Conservation (phyloP, 2,329 filamentous ascomycete species). For the Rachicladosporium sp. region DNA sequence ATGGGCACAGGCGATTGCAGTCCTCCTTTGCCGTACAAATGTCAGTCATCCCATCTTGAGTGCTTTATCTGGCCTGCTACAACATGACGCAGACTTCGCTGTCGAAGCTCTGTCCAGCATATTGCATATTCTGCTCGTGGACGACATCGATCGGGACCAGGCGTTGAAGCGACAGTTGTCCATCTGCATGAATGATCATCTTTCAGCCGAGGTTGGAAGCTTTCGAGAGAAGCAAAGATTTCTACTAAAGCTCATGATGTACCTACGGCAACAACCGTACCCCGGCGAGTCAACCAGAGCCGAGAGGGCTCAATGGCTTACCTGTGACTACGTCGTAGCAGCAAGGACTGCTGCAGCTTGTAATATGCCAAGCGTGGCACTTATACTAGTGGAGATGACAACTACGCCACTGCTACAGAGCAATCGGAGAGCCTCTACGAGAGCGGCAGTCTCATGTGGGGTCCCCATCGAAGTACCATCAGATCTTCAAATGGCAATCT, state of each 20-base stretch:
- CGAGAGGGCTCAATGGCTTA: conserved; percentile 73
- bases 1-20: too few relatives aligned
- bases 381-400: conserved; percentile 60
- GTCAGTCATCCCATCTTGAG: conserved; percentile 60
- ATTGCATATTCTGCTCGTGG: conserved; percentile 65
- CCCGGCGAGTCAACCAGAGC: conserved; percentile 66
- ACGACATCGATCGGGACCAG: conserved; percentile 52
- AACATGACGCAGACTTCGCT: conserved; percentile 46
- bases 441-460: conserved; percentile 12
- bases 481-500: conserved; percentile 67
- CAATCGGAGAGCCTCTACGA: conserved; percentile 13
- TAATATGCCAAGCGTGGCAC: conserved; percentile 74
- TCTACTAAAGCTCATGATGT: conserved; percentile 68
- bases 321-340: conserved; percentile 61
- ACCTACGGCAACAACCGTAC: conserved; percentile 68
- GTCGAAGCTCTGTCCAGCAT: conserved; percentile 60
- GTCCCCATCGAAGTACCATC: conserved; percentile 38
- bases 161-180: conserved; percentile 53
- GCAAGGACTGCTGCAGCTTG: conserved; percentile 63
- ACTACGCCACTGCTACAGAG: conserved; percentile 26
- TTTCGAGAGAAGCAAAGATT: conserved; percentile 55
- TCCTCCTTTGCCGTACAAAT: conserved; percentile 24
- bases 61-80: neutral
- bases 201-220: conserved; percentile 36
- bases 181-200: conserved; percentile 49